Evolutionary conservation across 441 rosid species (phyloP).

Genomic region (Eruca vesicaria): DNA sequence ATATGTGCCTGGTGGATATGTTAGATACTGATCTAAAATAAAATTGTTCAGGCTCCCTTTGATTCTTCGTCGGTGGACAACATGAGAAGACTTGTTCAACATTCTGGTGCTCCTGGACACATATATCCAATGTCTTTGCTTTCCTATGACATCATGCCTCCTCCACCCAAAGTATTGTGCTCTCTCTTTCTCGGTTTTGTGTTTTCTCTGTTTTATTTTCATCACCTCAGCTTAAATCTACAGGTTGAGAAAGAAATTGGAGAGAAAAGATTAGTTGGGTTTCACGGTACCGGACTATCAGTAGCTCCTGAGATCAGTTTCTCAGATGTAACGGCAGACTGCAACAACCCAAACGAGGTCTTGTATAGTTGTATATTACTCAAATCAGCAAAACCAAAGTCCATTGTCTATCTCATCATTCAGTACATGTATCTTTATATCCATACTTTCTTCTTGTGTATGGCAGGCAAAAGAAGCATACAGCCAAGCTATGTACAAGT

Average conservation of each 20-base stretch:
- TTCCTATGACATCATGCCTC: constrained; percentile 94
- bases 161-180: constrained; percentile 66
- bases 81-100: constrained; percentile 87
- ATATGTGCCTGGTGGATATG: constrained; percentile 16
- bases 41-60: constrained; percentile 71
- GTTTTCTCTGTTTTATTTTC: neutral
- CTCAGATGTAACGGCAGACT: constrained; percentile 52
- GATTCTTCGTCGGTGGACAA: constrained; percentile 91
- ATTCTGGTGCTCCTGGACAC: constrained; percentile 83
- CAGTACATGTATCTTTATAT: neutral
- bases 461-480: constrained; percentile 75
- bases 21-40: constrained; percentile 35
- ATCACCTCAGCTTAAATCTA: constrained; percentile 26
- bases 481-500: constrained; percentile 48
- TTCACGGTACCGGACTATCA: constrained; percentile 73
- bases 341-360: constrained; percentile 75
- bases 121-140: constrained; percentile 77
- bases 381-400: neutral
- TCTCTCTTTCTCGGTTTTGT: neutral
- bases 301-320: constrained; percentile 59
- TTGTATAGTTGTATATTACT: constrained; percentile 23
- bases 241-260: constrained; percentile 98
- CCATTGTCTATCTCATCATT: constrained; percentile 9
- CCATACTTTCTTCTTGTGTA: neutral
- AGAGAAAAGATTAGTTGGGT: constrained; percentile 73